A percentile compares a stretch with the other conserved stretches of the same genome.
These are phyloP conservation scores for Candida vaughaniae DNA, from an alignment of 805 yeast species.

Conservation along the genomic window DNA sequence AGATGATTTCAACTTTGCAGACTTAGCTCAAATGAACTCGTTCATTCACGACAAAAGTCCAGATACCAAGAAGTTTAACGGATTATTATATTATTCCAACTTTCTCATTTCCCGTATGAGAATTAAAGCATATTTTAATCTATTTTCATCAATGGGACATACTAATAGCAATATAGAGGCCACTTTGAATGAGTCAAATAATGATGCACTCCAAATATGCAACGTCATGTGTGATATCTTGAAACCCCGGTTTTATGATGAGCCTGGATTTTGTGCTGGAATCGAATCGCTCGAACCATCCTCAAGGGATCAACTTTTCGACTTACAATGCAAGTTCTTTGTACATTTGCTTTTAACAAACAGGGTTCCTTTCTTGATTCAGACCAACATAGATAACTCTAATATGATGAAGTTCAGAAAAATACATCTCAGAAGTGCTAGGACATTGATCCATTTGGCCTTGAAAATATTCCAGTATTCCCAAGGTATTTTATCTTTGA, in stretches of 20 bases:
- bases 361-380: conserved; percentile 29
- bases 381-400: conserved; percentile 8
- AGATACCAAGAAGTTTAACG: not conserved
- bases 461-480: conserved; percentile 13
- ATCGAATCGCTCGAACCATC: not conserved
- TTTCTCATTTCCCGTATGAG: conserved; percentile 24
- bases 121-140: conserved; percentile 24
- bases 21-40: too few relatives aligned
- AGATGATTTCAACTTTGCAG: not conserved
- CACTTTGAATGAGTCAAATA: conserved; percentile 27
- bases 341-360: conserved; percentile 28
- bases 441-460: conserved; percentile 25
- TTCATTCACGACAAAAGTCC: not conserved
- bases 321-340: conserved; percentile 24
- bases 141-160: conserved; percentile 30
- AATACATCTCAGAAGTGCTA: conserved; percentile 29
- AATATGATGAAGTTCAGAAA: conserved; percentile 20
- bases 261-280: conserved; percentile 23
- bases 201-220: conserved; percentile 19
- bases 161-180: conserved; percentile 19
- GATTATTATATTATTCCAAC: conserved; percentile 1
- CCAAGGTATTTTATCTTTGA: conserved; percentile 16
- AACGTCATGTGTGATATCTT: conserved; percentile 14
- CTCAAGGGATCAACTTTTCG: conserved; percentile 7
- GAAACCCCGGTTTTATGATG: conserved; percentile 33